Conservation (phyloP, 2,329 filamentous ascomycete genomes). For the Clonostachys chloroleuca region DNA sequence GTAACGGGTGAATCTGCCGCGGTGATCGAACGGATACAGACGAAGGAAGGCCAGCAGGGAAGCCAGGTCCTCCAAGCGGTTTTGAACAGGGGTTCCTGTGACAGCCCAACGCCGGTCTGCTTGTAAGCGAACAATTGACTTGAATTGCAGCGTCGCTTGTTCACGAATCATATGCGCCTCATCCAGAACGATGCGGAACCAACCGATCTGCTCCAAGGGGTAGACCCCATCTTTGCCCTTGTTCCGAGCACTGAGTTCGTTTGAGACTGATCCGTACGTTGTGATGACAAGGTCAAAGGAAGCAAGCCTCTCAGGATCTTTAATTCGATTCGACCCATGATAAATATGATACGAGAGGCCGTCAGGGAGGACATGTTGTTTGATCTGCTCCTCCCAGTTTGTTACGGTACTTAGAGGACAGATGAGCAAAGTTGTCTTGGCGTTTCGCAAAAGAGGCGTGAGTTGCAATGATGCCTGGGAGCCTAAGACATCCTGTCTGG, state of each 20-base stretch:
- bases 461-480: conserved; percentile 38
- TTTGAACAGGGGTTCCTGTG: conserved; percentile 95
- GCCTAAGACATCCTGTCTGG: conserved; percentile 18
- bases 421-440: conserved; percentile 77
- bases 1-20: conserved; percentile 68
- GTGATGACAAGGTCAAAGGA: conserved; percentile 84
- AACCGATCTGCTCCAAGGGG: conserved; percentile 75
- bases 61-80: conserved; percentile 84
- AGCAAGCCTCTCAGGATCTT: conserved; percentile 62
- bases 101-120: conserved; percentile 89
- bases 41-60: conserved; percentile 83
- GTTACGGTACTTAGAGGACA: conserved; percentile 86
- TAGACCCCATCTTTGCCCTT: conserved; percentile 54
- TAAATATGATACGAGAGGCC: conserved; percentile 75
- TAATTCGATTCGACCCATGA: conserved; percentile 74
- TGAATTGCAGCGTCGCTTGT: conserved; percentile 74
- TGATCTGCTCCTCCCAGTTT: conserved; percentile 94
- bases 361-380: conserved; percentile 66
- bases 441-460: conserved; percentile 58
- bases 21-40: conserved; percentile 79
- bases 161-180: conserved; percentile 95
- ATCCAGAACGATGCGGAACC: conserved; percentile 91
- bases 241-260: conserved; percentile 65
- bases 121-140: conserved; percentile 75
- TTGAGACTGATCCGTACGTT: conserved; percentile 84